Conservation (phyloP, 2,329 filamentous ascomycete species). For the Parascedosporium putredinis region DNA sequence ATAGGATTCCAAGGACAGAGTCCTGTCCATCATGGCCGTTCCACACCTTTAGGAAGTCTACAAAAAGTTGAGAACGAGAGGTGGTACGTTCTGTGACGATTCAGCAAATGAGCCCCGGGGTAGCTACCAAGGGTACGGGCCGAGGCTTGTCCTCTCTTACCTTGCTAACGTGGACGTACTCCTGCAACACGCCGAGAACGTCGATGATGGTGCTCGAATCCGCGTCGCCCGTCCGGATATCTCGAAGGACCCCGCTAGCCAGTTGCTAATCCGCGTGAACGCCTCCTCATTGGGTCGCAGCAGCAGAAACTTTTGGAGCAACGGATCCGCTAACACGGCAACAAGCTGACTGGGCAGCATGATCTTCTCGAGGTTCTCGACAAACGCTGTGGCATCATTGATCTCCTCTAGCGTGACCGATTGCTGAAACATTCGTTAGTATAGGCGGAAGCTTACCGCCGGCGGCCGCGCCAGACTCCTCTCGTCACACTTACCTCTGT, state of each 20-base stretch:
- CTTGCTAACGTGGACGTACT: constrained; percentile 47
- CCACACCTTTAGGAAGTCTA: constrained; percentile 48
- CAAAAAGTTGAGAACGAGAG: constrained; percentile 39
- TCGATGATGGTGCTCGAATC: constrained; percentile 39
- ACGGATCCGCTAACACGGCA: constrained; percentile 62
- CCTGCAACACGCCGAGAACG: constrained; percentile 43
- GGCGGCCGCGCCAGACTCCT: too few relatives aligned
- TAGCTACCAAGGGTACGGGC: too few relatives aligned
- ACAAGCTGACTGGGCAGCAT: constrained; percentile 75
- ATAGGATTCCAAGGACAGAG: constrained; percentile 47
- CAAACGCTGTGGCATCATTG: constrained; percentile 58
- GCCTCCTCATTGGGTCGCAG: constrained; percentile 45
- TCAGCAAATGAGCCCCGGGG: neutral
- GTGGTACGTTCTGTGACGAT: constrained; percentile 30
- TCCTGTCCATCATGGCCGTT: constrained; percentile 45
- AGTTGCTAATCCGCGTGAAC: constrained; percentile 43
- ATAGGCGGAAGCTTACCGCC: too few relatives aligned
- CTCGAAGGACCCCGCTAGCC: constrained; percentile 48
- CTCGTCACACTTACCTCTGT: constrained; percentile 47
- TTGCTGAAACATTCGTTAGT: too few relatives aligned
- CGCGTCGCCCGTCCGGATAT: constrained; percentile 41
- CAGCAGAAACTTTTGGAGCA: constrained; percentile 69
- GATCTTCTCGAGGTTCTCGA: constrained; percentile 64
- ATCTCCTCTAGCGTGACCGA: constrained; percentile 68
- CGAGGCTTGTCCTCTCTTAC: constrained; percentile 25